phyloP scores from a whole-genome alignment of 108 stramenopile genomes.

The Poteriospumella lacustris region DNA sequence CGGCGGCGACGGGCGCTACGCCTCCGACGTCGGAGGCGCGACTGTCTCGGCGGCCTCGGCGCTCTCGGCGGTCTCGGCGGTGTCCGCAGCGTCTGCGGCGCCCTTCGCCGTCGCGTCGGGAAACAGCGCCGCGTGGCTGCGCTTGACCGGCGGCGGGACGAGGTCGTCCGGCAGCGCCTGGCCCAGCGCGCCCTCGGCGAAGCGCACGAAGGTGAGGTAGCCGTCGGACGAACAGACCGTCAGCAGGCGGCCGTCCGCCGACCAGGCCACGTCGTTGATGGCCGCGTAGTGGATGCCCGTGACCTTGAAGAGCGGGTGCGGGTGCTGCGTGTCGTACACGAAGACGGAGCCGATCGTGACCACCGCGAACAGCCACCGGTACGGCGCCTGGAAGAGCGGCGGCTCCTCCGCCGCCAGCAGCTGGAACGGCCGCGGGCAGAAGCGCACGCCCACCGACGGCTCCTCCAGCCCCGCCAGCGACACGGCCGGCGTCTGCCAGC shows the following conservation, averaged over 20 bases:
- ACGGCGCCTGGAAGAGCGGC: conserved; percentile 40
- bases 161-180: conserved; percentile 24
- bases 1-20: too few species aligned
- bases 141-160: too few species aligned
- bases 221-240: conserved; percentile 52
- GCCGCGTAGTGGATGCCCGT: conserved; percentile 48
- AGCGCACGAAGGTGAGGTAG: conserved; percentile 46
- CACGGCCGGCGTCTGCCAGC: conserved; percentile 37
- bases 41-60: too few species aligned
- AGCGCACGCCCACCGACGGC: conserved; percentile 53
- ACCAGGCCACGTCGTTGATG: conserved; percentile 56
- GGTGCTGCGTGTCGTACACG: conserved; percentile 58
- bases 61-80: too few species aligned
- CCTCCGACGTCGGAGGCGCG: too few species aligned
- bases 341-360: conserved; percentile 48
- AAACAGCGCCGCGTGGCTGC: too few species aligned
- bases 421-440: conserved; percentile 45
- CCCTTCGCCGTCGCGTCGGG: too few species aligned
- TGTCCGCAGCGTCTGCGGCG: too few species aligned
- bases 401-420: conserved; percentile 23
- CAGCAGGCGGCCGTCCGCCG: conserved; percentile 26
- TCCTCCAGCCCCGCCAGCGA: conserved; percentile 42
- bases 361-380: conserved; percentile 53
- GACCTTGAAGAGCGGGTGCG: conserved; percentile 39
- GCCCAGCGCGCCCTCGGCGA: conserved; percentile 44